Percentiles rank a stretch among this genome's conserved stretches.
Evolutionary conservation across 148 eudicot genomes (phyloP).

Genomic region (Tetragonia tetragonoides): DNA sequence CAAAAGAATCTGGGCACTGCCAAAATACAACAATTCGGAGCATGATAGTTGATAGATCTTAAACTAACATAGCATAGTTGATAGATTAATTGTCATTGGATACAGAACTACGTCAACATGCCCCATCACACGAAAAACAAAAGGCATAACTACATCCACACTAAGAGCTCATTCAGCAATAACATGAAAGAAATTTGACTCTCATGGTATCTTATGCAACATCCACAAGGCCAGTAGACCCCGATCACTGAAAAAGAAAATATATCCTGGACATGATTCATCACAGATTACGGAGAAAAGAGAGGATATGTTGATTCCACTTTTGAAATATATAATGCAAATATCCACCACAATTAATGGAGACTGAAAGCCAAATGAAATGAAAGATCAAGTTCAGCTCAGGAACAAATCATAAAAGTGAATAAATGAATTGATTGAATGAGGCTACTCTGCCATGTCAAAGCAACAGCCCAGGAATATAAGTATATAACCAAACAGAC

Average conservation of each 20-base stretch:
- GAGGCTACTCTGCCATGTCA: not conserved
- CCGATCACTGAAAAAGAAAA: not conserved
- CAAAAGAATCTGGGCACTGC: slow-evolving; percentile 84
- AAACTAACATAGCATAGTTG: too few species aligned
- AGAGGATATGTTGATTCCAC: not conserved
- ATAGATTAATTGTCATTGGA: too few species aligned
- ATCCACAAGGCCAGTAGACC: not conserved
- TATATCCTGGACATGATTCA: not conserved
- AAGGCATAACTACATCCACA: too few species aligned
- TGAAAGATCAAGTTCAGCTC: not conserved
- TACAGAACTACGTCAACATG: too few species aligned
- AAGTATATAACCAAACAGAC: not conserved
- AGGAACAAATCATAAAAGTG: not conserved
- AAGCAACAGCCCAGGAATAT: not conserved
- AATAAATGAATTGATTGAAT: not conserved
- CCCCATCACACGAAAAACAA: too few species aligned
- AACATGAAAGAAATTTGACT: too few species aligned
- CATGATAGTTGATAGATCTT: not conserved
- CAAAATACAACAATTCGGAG: slow-evolving; percentile 12
- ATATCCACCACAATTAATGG: not conserved
- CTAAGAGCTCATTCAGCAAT: too few species aligned
- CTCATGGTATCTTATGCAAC: not conserved
- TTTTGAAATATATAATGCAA: not conserved
- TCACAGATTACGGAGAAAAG: not conserved
- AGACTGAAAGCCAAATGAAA: not conserved